Base-by-base conservation (phyloP, 2,329 filamentous ascomycete species). In the Claviceps sp. region DNA sequence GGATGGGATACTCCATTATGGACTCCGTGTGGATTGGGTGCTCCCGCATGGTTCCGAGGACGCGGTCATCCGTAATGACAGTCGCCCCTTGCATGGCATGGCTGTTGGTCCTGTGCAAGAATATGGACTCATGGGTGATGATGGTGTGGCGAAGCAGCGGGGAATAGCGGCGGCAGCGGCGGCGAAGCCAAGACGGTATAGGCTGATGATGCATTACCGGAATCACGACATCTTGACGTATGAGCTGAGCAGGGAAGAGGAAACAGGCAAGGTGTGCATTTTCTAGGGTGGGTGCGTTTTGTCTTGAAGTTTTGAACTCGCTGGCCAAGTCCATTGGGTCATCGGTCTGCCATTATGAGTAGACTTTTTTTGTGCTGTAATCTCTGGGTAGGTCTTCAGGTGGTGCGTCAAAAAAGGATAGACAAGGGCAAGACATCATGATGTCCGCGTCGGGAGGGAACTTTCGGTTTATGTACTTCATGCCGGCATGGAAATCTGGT, bases 211-310 rank as follows among this genome's bases (percentile, higher is more conserved):
- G 65, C 81, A 87, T 63, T 90, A 84, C 62, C 75, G 76, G 53
- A 81, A 89, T 64, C 81, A 87, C 59, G 77, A 77, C 2, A 76
- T 90, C 30, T 61, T 88, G 57, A 82, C 77, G 53, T 90, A 89
- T 67, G 82, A 87, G 64, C 65, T 89, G 52, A 71, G 67, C 44
- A 69, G 75, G 34, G 65, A 70, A 44, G 63, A 64, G 53, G 57
- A 63, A 52, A 65, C 62, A 16, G 63, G 62, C 22, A 64, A 64
- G 55, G 43, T 70, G 41, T 67, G 63, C 54, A 61, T 70, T 34
- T 67, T 68, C 47, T 70, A 56, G 64, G 36, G 44, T 18, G 38
- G 41, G 44, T 18, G 38, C 9, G 30, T 11, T 34, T 11, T 34
- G 30, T 34, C 30, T 34, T 11, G 30, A 9, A 34, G 30, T 34